Evolutionary conservation across 108 stramenopile genomes (phyloP).

Genomic region (Fragilariopsis cylindrus): DNA sequence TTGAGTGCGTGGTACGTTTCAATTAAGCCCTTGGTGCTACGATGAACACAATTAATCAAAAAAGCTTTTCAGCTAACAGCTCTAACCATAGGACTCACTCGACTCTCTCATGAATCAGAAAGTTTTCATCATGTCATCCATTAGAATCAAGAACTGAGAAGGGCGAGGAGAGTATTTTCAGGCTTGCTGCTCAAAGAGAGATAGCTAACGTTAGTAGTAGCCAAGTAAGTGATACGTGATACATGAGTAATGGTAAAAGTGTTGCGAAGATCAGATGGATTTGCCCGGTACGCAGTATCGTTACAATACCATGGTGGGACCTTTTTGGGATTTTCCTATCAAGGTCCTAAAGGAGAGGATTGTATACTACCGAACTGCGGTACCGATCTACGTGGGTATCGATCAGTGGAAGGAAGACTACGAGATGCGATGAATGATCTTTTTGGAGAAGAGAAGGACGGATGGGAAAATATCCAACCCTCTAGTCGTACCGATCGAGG

Average conservation of each 20-base stretch:
- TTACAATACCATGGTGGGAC: constrained; percentile 75
- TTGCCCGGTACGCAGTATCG: constrained; percentile 67
- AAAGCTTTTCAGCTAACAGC: no score
- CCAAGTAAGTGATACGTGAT: no score
- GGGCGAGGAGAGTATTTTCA: no score
- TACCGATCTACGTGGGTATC: constrained; percentile 64
- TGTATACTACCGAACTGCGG: constrained; percentile 33
- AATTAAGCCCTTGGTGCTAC: no score
- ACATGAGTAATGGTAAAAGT: not conserved
- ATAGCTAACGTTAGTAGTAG: no score
- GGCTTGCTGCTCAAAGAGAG: no score
- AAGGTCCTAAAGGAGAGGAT: constrained; percentile 58
- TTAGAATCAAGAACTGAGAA: no score
- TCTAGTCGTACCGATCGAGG: constrained; percentile 82
- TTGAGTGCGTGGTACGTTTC: no score
- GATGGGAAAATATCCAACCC: constrained; percentile 75
- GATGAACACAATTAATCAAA: no score
- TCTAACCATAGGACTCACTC: no score
- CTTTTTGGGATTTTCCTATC: constrained; percentile 70
- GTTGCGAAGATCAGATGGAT: constrained; percentile 37
- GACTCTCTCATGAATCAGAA: no score
- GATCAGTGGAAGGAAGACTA: constrained; percentile 70
- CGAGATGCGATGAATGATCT: constrained; percentile 59
- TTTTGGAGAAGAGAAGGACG: constrained; percentile 31
- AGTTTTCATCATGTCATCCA: no score